Conservation (phyloP, 2,329 filamentous ascomycete genomes). For the Xylaria sp. region DNA sequence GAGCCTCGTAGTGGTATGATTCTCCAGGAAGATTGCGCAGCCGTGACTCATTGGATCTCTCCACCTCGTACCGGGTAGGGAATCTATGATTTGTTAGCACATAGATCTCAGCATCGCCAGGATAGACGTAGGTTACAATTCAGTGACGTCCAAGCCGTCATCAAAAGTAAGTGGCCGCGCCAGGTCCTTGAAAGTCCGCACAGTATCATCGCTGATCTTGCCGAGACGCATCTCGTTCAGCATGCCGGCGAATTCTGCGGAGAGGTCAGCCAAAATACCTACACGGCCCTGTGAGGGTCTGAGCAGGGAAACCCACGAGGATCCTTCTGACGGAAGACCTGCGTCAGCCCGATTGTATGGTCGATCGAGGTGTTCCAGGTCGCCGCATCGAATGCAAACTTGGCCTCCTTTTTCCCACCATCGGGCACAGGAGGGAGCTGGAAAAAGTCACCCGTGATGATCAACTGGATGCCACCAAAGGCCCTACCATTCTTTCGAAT, state of each 20-base stretch:
- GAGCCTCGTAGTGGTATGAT: conserved; percentile 73
- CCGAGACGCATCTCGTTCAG: conserved; percentile 97
- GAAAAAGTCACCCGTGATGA: conserved; percentile 98
- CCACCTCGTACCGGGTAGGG: conserved; percentile 89
- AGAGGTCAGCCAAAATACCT: neutral
- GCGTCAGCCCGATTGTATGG: conserved; percentile 93
- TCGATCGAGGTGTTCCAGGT: conserved; percentile 95
- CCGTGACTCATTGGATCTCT: conserved; percentile 80
- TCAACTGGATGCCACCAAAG: conserved; percentile 94
- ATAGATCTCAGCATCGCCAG: neutral
- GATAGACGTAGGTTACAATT: conserved; percentile 64
- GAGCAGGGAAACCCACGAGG: conserved; percentile 58
- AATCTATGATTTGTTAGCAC: conserved; percentile 63
- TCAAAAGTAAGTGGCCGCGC: conserved; percentile 76
- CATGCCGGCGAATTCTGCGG: conserved; percentile 85
- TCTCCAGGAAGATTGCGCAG: conserved; percentile 78
- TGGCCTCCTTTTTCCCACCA: conserved; percentile 70
- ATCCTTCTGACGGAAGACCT: conserved; percentile 96
- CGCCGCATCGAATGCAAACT: conserved; percentile 91
- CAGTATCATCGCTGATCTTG: conserved; percentile 78
- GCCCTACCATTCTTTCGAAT: conserved; percentile 91
- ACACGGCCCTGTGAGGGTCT: neutral
- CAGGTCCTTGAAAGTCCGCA: conserved; percentile 78
- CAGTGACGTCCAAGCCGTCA: conserved; percentile 83
- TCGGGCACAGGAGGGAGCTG: conserved; percentile 95